A percentile compares a stretch with the other conserved stretches of the same genome.
Conservation (phyloP, 768 basidiomycete species). For the Mycena galopus region DNA sequence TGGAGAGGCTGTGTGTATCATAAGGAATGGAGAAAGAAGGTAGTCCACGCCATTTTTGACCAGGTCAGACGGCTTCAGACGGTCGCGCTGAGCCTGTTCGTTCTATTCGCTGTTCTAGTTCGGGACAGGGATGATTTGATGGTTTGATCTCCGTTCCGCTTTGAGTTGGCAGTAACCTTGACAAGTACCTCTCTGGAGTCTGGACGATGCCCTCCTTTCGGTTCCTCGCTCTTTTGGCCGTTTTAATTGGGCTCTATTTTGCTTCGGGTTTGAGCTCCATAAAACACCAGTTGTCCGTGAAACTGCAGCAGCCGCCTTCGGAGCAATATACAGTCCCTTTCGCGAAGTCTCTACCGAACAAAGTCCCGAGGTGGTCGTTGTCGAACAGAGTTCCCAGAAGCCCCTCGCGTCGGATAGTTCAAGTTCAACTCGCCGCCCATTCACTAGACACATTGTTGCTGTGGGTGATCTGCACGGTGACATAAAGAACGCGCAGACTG, state of each 20-base stretch:
- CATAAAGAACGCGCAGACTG: conserved; percentile 79
- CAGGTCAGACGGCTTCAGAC: too few species aligned
- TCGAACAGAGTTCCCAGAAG: conserved; percentile 9
- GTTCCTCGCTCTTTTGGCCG: conserved; percentile 4
- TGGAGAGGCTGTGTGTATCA: too few species aligned
- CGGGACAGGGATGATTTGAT: too few species aligned
- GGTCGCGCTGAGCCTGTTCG: too few species aligned
- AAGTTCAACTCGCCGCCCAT: conserved; percentile 40
- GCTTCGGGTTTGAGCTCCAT: conserved; percentile 22
- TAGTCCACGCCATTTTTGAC: too few species aligned
- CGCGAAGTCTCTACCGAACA: neutral
- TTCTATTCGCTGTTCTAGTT: too few species aligned
- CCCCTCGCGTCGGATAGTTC: conserved; percentile 7
- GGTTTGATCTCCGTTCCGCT: neutral
- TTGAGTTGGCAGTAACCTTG: neutral
- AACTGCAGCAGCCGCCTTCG: conserved; percentile 4
- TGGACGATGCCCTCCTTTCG: conserved; percentile 15
- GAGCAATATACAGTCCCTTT: conserved; percentile 4
- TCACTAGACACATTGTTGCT: conserved; percentile 78
- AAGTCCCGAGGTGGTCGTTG: neutral
- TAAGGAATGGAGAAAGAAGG: too few species aligned
- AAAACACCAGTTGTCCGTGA: conserved; percentile 1
- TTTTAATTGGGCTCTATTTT: conserved; percentile 20
- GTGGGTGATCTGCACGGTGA: conserved; percentile 96
- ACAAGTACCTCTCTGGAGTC: neutral